Percentiles rank a stretch among this genome's conserved stretches.
Conservation (phyloP, 345 rosid species). For the Pistacia atlantica region DNA sequence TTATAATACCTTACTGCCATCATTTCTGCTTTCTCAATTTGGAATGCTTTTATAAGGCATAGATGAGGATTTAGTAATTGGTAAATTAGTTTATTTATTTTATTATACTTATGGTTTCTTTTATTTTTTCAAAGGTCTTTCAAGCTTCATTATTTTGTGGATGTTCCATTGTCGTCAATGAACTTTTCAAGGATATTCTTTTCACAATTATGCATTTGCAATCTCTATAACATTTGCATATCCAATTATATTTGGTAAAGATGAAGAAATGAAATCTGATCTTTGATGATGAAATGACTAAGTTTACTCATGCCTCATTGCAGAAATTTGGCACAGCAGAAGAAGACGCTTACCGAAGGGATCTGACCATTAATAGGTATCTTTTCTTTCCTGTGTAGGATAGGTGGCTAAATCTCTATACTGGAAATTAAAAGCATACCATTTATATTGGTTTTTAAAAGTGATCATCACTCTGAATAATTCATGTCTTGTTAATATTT, state of each 20-base stretch:
- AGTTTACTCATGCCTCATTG: too few relatives aligned
- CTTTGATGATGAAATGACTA: too few relatives aligned
- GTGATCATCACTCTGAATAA: too few relatives aligned
- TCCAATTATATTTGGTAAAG: background rate
- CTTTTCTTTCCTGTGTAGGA: background rate
- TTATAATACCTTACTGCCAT: background rate
- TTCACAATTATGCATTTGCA: background rate
- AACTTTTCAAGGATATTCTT: background rate
- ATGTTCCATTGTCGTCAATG: background rate
- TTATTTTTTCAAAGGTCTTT: background rate
- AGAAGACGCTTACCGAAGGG: too few relatives aligned
- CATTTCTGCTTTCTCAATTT: background rate
- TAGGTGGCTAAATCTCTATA: background rate
- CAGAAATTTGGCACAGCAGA: too few relatives aligned
- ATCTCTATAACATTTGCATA: too few relatives aligned
- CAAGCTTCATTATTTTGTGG: background rate
- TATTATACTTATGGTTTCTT: background rate
- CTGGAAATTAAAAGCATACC: too few relatives aligned
- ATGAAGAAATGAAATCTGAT: background rate
- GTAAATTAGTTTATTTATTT: background rate
- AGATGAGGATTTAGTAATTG: conserved; percentile 7
- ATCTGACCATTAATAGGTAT: too few relatives aligned
- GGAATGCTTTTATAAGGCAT: background rate
- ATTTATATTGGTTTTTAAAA: too few relatives aligned
- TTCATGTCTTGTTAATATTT: too few relatives aligned